A percentile compares a stretch with the other conserved stretches of the same genome.
These are phyloP conservation scores for Bonia amplexicaulis DNA, from an alignment of 176 grass and related monocot genomes.

Conservation along the genomic window DNA sequence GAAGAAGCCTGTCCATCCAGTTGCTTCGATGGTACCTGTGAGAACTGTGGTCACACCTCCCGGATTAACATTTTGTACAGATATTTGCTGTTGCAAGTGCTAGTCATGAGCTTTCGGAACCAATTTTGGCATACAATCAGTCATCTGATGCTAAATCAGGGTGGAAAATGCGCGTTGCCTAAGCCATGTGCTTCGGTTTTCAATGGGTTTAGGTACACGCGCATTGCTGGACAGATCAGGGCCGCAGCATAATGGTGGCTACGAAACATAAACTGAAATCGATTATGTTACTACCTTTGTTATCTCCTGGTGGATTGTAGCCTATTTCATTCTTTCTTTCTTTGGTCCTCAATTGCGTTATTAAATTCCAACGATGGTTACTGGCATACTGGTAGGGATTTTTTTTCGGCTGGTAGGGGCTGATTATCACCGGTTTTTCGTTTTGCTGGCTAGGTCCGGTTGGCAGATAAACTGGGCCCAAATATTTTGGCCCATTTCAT, in stretches of 20 bases:
- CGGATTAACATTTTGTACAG: slow-evolving; percentile 33
- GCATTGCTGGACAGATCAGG: background rate
- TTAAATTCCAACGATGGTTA: background rate
- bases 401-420: no score
- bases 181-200: background rate
- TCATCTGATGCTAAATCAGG: background rate
- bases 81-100: background rate
- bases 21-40: background rate
- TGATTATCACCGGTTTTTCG: no score
- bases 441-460: no score
- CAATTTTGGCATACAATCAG: background rate
- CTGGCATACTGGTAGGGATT: no score
- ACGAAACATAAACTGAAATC: background rate
- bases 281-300: background rate
- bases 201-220: background rate
- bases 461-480: no score
- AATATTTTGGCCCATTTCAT: no score
- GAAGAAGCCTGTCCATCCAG: background rate
- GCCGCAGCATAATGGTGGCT: background rate
- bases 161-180: background rate
- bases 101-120: background rate
- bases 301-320: background rate
- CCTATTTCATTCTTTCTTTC: background rate
- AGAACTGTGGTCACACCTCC: background rate
- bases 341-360: background rate